These are phyloP conservation scores for Aspergillus clavatus DNA, from an alignment of 2,329 filamentous ascomycete species.

Conservation along the genomic window DNA sequence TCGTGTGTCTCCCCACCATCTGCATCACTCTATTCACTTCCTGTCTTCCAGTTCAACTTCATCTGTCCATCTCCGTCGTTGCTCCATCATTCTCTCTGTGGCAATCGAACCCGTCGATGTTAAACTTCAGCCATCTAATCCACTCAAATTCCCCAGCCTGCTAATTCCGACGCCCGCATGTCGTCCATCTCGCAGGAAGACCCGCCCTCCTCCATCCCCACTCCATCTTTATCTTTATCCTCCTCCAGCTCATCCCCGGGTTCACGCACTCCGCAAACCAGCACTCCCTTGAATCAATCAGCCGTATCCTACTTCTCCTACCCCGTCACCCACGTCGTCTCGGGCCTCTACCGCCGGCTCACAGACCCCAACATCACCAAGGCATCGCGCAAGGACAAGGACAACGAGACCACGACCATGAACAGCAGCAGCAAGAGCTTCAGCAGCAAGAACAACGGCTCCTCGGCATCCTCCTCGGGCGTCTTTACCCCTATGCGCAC, in stretches of 20 bases:
- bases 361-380: conserved; percentile 36
- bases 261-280: conserved; percentile 2
- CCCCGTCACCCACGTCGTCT: conserved; percentile 50
- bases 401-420: conserved; percentile 17
- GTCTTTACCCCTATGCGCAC: conserved; percentile 53
- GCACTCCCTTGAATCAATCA: conserved; percentile 29
- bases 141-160: not conserved
- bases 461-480: conserved; percentile 37
- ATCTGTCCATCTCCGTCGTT: not conserved
- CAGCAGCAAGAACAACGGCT: conserved; percentile 1
- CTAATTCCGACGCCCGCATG: conserved; percentile 16
- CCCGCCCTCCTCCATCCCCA: conserved; percentile 10
- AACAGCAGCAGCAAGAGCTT: conserved; percentile 9
- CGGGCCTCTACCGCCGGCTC: conserved; percentile 65
- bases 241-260: not conserved
- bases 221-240: conserved; percentile 5
- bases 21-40: not conserved
- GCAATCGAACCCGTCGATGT: not conserved
- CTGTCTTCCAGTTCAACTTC: not conserved
- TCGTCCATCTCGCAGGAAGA: conserved; percentile 19
- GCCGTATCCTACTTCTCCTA: conserved; percentile 47
- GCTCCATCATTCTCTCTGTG: not conserved
- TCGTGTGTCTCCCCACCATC: not conserved
- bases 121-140: not conserved
- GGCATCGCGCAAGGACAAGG: not conserved